Base-by-base conservation (phyloP, 345 rosid genomes). In the Cardamine resedifolia region DNA sequence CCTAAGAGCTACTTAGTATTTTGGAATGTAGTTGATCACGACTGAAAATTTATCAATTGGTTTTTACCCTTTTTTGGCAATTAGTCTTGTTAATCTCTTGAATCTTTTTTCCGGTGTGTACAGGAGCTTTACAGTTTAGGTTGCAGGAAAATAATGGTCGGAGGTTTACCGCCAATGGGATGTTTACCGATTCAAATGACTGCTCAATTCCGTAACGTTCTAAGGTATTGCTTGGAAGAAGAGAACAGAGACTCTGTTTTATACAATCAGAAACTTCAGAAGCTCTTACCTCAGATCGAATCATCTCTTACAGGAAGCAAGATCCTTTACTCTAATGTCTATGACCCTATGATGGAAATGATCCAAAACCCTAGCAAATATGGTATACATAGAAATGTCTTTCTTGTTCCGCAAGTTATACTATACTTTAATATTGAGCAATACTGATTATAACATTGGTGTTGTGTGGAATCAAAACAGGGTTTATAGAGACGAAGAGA, bases 121-220 rank as follows among this genome's bases (percentile, higher is more conserved):
- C 59, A 85, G 91, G 83, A 77, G 39, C 56, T 84, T 27, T 81
- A 85, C 33, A 43, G 66, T 16, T 68, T 66, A 7, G 90, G 85
- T 39, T 68, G 82, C 59, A 76, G 83, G 9, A 65, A 31, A 18
- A 70, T 82, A n/a, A 31, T 58, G 3, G 53, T 85, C 2, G 77
- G 73, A 4, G 88, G 96, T 21, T 73, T 85, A 10, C 84, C 86
- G 1, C 92, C 88, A 2, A 70, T 83, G 4, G 89, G 92, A 3
- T 85, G 89, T 52, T 43, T 58, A 58, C 45, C 64, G 10, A 34
- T 58, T 33, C 63, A 58, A 58, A 58, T 58, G 44, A 58, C 63
- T 19, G 45, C 28, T 33, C 44, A 58, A 34, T 34, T 58, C 28
- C 41, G n/a, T 7, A 34, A 34, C 18, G 28, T 19, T 24, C 4